Evolutionary conservation across 768 basidiomycete species (phyloP), one percentile per base, ranked within the genome.

Genomic region (Melanogaster broomeanus): DNA sequence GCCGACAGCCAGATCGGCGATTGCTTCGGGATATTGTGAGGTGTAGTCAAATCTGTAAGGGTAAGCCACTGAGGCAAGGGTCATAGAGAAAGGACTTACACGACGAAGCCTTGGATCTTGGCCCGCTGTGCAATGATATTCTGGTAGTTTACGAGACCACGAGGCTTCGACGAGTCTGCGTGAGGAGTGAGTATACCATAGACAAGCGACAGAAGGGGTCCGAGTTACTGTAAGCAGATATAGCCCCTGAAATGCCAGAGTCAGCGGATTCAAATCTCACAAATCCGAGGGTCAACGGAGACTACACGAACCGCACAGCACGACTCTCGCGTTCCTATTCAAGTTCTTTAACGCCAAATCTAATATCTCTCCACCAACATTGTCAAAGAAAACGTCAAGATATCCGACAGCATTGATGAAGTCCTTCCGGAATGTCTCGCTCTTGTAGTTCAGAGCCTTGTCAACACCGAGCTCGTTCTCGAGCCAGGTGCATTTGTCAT

Each of bases 401-500:
- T 84, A 89, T 3, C 89, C 89, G 41, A 89, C 78, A 13, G 69
- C 57, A 37, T 77, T 71, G 70, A 85, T 90, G 70, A 96, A 84
- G 41, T 94, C 85, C 16, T 80, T 66, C 48, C 68, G 71, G 74
- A 93, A 96, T 15, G 77, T 81, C 24, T 77, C 68, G 62, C 81
- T 82, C 72, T 95, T 98, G 74, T 98, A 98, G 66, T 97, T 90
- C 63, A 97, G 72, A 2, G 87, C 90, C 47, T 79, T 81, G 54
- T 93, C 87, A 39, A 92, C 85, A 16, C 92, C 92, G 8, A 96
- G 67, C 42, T 95, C 90, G 35, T 84, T 77, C 65, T 84, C 79
- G n/a, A 98, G 80, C 86, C 91, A 93, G 6, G 77, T 73, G 63
- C 90, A 90, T 67, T 98, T 98, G 18, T 92, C 90, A 7, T 76